Conservation (phyloP, 176 grass and related monocot species). For the Puccinellia tenuiflora region DNA sequence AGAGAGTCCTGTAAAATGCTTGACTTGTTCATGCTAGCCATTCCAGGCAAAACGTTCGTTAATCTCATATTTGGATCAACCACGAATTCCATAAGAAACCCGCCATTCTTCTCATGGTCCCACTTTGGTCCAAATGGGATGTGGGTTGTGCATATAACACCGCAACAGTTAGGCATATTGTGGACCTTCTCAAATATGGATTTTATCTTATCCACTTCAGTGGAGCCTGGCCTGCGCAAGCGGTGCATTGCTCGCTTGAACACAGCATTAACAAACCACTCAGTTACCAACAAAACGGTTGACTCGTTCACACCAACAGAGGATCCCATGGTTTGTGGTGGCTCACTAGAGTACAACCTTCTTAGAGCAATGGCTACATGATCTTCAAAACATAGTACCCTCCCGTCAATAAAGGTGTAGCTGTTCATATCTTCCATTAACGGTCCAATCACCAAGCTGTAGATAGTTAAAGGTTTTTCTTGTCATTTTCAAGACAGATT, state of each 20-base stretch:
- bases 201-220: conserved; percentile 43
- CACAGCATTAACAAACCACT: conserved; percentile 57
- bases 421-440: background rate
- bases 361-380: conserved; percentile 19
- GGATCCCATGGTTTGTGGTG: background rate
- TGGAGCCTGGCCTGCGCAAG: conserved; percentile 41
- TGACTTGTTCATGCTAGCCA: background rate
- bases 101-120: background rate
- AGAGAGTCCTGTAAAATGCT: background rate
- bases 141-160: conserved; percentile 52
- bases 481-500: background rate
- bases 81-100: background rate
- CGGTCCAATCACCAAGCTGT: background rate
- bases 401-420: background rate
- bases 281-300: conserved; percentile 48
- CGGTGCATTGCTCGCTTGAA: conserved; percentile 27
- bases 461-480: background rate
- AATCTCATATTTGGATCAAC: background rate
- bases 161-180: conserved; percentile 62
- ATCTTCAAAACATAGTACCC: conserved; percentile 17
- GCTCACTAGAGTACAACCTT: background rate
- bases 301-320: conserved; percentile 39
- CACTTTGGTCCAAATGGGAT: conserved; percentile 4
- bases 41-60: no score
- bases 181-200: conserved; percentile 40